Evolutionary conservation across 768 basidiomycete genomes (phyloP), one percentile per base, ranked within the genome.

Genomic region (Suillus variegatus): DNA sequence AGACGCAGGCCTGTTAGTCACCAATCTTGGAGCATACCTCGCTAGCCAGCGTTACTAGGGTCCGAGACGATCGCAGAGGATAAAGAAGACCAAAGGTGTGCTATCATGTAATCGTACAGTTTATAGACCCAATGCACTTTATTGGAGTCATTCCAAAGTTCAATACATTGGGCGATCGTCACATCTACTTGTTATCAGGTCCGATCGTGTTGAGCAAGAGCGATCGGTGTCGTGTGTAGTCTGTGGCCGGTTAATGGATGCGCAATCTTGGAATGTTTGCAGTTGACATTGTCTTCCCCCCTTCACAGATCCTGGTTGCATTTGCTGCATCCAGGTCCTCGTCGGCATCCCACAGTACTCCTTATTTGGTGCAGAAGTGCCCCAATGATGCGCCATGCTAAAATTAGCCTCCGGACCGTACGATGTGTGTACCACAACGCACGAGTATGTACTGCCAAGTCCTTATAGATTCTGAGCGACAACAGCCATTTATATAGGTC

Each of bases 21-120:
- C 91, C 76, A 73, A 70, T 6, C 79, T 96, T 28, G 94, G 88
- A 41, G 91, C 95, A 76, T 94, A 95, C 77, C 83, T 97, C 73
- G 90, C 85, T 69, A 66, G 73, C 55, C 81, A 78, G 20, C 75
- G 75, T 20, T 92, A 87, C 75, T 92, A 86, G 70, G 61, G 52
- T 52, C 28, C 28, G 57, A 22, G 35, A 55, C n/a, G n/a, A 62
- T 63, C 60, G 61, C 44, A 44, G 22, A 46, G 32, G 60, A 43
- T 61, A 60, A 43, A 25, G 61, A 61, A 63, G 62, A 43, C 41
- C 41, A n/a, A 35, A 60, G 60, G 43, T 49, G 64, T 64, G 25
- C 60, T 64, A 38, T 44, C 20, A 36, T 64, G 58, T 28, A 63
- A 25, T 20, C 55, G 54, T 60, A 61, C 49, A 51, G 46, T 36